phyloP scores from a whole-genome alignment of 106 monocot species.

The Platanthera guangdongensis region DNA sequence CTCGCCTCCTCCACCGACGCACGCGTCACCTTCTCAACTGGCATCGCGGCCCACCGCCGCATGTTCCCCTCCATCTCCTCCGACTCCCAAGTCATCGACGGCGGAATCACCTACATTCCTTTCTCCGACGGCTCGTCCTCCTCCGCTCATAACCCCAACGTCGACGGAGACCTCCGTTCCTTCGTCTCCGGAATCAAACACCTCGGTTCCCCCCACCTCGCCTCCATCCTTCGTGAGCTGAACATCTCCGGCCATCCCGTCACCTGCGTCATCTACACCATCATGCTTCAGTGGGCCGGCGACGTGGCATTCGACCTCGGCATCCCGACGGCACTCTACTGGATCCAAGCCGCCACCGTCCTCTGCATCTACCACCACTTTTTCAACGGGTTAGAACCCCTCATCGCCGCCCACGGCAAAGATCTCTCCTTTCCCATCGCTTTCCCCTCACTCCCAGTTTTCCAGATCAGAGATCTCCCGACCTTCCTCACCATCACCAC shows the following conservation, averaged over 20 bases:
- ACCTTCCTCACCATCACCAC: conserved; percentile 14
- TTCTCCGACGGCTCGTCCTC: conserved; percentile 37
- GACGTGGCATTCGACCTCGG: conserved; percentile 21
- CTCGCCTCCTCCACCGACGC: background rate
- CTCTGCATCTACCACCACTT: conserved; percentile 20
- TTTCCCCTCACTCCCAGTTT: conserved; percentile 17
- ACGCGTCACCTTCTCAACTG: conserved; percentile 6
- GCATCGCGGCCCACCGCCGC: conserved; percentile 1
- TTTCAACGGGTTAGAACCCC: conserved; percentile 24
- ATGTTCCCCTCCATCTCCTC: conserved; percentile 6
- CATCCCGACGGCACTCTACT: conserved; percentile 24
- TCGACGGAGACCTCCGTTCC: background rate
- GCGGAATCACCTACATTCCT: conserved; percentile 25
- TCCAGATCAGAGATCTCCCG: conserved; percentile 22
- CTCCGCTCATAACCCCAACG: conserved; percentile 6
- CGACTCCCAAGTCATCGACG: background rate
- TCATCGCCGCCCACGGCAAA: conserved; percentile 8
- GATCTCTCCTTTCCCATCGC: conserved; percentile 13
- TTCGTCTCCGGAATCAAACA: conserved; percentile 9
- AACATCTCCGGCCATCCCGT: conserved; percentile 16
- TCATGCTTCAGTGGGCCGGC: conserved; percentile 24
- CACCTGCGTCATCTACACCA: conserved; percentile 29
- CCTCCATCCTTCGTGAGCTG: conserved; percentile 5
- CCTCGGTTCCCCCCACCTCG: conserved; percentile 8
- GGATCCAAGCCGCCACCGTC: conserved; percentile 51